Base-by-base conservation (phyloP, 768 basidiomycete species). In the Chiua virens region DNA sequence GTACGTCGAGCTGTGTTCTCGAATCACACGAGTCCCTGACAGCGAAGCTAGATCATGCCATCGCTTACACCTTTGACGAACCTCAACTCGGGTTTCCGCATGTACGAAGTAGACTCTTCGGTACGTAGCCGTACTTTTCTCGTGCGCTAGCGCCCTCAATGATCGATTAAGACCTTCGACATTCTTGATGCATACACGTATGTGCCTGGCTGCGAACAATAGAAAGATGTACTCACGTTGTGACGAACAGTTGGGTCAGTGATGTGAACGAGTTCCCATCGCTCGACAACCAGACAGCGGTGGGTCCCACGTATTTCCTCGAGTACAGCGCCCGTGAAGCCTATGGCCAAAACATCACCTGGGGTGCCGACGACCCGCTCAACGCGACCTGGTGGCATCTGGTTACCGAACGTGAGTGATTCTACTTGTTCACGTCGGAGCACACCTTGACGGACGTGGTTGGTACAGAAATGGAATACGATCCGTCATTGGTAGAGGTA, bases 331-430 rank as follows among this genome's bases (percentile, higher is more conserved):
- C 86, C 4, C 82, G 87, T 22, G 74, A 80, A 42, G 75, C 85
- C 1, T 89, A 87, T 57, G 87, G 86, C 14, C 64, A 66, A 28
- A 68, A 64, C 44, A 64, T 73, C 1, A 74, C 75, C n/a, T 89
- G 87, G 86, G 75, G 74, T 23, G 64, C 71, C 8, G 71, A 76
- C 43, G 86, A 85, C 63, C 86, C 87, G 0, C 69, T 89, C 48
- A 89, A 89, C 55, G 85, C 85, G 5, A 88, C 86, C 3, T 89
- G 84, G 82, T 89, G 86, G n/a, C n/a, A n/a, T n/a, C n/a, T n/a
- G n/a, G n/a, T n/a, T n/a, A 88, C 87, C 1, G 83, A 88, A 70
- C 76, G 84, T 82, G 52, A 45, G n/a, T n/a, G 4, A 14, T 30
- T 13, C 13, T 27, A 1, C 14, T 18, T 49, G 45, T 6, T 11